Evolutionary conservation across 768 basidiomycete species (phyloP), one percentile per base, ranked within the genome.

Genomic region (Kwoniella mangroviensis): DNA sequence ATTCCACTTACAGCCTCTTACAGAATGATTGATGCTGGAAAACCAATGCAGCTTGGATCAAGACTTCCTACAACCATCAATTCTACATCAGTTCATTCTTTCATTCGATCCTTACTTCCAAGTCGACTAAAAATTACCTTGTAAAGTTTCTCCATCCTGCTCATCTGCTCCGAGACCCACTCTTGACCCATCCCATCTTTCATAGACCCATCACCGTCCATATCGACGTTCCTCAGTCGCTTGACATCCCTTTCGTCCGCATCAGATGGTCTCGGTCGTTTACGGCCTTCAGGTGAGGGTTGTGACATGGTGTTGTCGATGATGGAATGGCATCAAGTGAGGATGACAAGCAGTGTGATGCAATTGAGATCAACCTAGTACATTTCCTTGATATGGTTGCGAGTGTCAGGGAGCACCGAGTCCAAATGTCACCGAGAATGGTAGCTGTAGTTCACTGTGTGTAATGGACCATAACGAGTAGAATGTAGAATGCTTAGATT

Each of bases 1-100:
- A 34, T 34, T 34, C 34, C 34, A 68, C 68, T 69, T 42, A 69
- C 68, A 69, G 34, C 42, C 57, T 40, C 41, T 69, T 63, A 15
- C 41, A 63, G 43, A 69, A 69, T 21, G 68, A 63, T 43, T 69
- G 68, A 56, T 69, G 68, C n/a, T 69, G 68, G n/a, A 63, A 69
- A 21, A 69, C 56, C 62, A 69, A 52, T 53, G 68, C 68, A 11
- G 68, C 49, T 53, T 69, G 68, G 17, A 69, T 49, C 26, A 69
- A 56, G 19, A 69, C 62, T 40, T 69, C 68, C 67, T 68, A 56
- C 51, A 28, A 42, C 49, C 15, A 24, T 54, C 53, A 54, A 51
- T 54, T n/a, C n/a, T 0, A 4, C 19, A n/a, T 54, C 53, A 21
- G n/a, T 24, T 9, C n/a, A 54, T 7, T 34, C 34, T 5, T 34